Evolutionary conservation across 352 stramenopile species (phyloP).

Genomic region (Phytophthora litchii): DNA sequence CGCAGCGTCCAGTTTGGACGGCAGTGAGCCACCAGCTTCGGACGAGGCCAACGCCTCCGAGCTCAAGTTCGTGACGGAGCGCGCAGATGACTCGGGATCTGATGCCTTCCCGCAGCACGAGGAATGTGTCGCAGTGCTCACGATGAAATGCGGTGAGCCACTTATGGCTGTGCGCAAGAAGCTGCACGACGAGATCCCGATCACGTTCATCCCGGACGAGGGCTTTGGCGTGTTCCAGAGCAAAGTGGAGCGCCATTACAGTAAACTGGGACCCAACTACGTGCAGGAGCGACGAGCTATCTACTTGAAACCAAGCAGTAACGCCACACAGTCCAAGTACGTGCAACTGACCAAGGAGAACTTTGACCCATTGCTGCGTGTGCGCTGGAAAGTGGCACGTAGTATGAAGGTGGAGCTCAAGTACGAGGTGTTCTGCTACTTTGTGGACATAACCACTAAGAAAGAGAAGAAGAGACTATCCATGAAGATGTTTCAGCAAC

Average conservation of each 20-base stretch:
- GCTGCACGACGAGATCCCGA: constrained; percentile 72
- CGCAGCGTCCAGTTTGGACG: constrained; percentile 20
- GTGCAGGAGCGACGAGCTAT: constrained; percentile 69
- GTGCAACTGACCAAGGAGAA: constrained; percentile 75
- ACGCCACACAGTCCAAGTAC: constrained; percentile 84
- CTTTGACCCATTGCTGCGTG: constrained; percentile 67
- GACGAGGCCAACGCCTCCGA: constrained; percentile 32
- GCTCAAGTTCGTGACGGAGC: constrained; percentile 43
- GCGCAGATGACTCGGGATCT: constrained; percentile 22
- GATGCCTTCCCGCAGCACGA: constrained; percentile 66
- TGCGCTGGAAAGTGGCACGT: constrained; percentile 79
- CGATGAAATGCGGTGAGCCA: constrained; percentile 79
- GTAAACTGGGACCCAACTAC: constrained; percentile 64
- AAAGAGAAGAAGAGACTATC: constrained; percentile 66
- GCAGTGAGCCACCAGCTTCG: constrained; percentile 21
- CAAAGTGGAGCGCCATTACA: constrained; percentile 77
- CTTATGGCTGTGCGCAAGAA: constrained; percentile 83
- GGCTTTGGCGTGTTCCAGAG: constrained; percentile 80
- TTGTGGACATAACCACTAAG: constrained; percentile 69
- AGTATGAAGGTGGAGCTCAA: constrained; percentile 84
- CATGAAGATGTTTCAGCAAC: constrained; percentile 70
- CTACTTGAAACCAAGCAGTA: constrained; percentile 78
- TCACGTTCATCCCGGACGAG: constrained; percentile 73
- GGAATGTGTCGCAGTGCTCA: constrained; percentile 69
- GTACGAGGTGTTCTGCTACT: constrained; percentile 85